Evolutionary conservation across 371 early-diverging fungal species (phyloP).

Genomic region (Chytridiales sp.): DNA sequence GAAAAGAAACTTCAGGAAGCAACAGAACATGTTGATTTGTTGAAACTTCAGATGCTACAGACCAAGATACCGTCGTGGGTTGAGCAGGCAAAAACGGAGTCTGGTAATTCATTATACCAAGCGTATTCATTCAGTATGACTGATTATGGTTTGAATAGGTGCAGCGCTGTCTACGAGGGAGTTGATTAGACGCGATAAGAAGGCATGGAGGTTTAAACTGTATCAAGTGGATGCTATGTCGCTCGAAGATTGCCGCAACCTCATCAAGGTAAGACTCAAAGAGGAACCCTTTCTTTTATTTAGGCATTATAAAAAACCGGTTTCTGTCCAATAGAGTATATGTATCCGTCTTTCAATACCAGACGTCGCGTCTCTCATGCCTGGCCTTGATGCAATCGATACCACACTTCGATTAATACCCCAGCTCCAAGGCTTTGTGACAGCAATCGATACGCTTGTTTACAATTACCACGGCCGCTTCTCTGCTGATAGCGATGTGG

Average conservation of each 20-base stretch:
- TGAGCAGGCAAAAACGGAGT: slow-evolving; percentile 9
- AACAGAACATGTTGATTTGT: slow-evolving; percentile 28
- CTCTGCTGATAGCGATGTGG: background rate
- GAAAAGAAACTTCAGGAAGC: slow-evolving; percentile 18
- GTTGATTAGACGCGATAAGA: slow-evolving; percentile 38
- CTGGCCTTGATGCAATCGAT: slow-evolving; percentile 26
- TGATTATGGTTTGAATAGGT: background rate
- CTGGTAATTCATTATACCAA: background rate
- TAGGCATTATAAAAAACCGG: background rate
- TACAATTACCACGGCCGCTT: slow-evolving; percentile 16
- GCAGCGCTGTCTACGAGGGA: slow-evolving; percentile 32
- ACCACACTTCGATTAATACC: slow-evolving; percentile 28
- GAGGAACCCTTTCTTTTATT: background rate
- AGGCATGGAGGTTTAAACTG: slow-evolving; percentile 33
- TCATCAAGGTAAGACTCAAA: slow-evolving; percentile 29
- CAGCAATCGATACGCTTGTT: slow-evolving; percentile 22
- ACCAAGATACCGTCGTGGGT: slow-evolving; percentile 29
- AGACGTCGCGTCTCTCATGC: slow-evolving; percentile 26
- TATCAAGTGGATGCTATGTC: slow-evolving; percentile 37
- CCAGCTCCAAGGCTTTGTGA: slow-evolving; percentile 36
- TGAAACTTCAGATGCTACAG: slow-evolving; percentile 34
- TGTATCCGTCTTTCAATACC: slow-evolving; percentile 34
- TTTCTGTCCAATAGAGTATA: slow-evolving; percentile 20
- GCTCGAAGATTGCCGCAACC: slow-evolving; percentile 20
- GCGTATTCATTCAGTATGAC: too few relatives aligned